Evolutionary conservation across 345 rosid genomes (phyloP), one percentile per base, ranked within the genome.

Genomic region (Diplotaxis tenuifolia): DNA sequence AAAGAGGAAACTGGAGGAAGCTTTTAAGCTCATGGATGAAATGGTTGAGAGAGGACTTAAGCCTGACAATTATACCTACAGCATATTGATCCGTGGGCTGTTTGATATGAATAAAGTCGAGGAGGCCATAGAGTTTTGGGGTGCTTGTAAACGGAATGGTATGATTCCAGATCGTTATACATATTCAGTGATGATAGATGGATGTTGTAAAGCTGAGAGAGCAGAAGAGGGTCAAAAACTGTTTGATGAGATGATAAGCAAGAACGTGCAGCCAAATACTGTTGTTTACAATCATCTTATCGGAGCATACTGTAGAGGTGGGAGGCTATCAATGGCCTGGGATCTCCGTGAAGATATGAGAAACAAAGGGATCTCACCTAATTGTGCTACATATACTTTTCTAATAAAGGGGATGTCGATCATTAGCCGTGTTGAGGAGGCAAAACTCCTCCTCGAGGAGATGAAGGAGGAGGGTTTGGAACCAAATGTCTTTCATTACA

Each of bases 401-500:
- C 78, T 91, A 27, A 85, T 91, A 82, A 74, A 87, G 45, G 97
- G 93, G 65, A 72, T 86, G 83, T 83, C 89, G 58, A 83, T 78
- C 47, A 69, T 70, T 45, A 85, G 87, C 67, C 81, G 76, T 65
- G 85, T 80, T 63, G 93, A 85, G 20, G 80, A 81, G 62, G 91
- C 92, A 65, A 72, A 66, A 59, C 78, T 49, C 52, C 85, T 85
- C 77, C 47, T 91, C 9, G 76, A 74, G 63, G 84, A 85, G 68
- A 91, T 91, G 97, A 83, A 74, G 70, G 65, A 76, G 58, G 84
- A 86, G 58, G 92, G 85, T n/a, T 75, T 86, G 78, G 75, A 42
- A 28, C 94, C 96, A 0, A 84, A 88, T 79, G 84, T 89, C 42
- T 69, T 86, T 73, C 90, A 92, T 75, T 92, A 87, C 58, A 88